phyloP scores from a whole-genome alignment of 495 filamentous ascomycete species.

The Xylaria bambusicola region DNA sequence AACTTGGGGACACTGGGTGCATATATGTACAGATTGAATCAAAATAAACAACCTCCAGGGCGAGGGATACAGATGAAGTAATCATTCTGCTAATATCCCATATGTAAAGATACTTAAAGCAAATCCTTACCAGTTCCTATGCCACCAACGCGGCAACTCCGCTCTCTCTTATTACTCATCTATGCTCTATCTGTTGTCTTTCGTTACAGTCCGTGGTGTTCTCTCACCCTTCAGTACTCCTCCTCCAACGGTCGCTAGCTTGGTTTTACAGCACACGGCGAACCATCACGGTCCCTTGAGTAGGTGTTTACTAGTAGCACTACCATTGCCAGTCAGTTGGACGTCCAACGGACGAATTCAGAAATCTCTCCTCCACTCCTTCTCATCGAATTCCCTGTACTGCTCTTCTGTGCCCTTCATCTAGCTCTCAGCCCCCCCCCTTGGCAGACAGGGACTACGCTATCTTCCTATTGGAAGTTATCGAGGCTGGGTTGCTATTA shows the following conservation, averaged over 20 bases:
- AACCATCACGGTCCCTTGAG: too few relatives aligned
- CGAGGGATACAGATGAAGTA: background rate
- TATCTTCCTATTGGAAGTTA: constrained; percentile 12
- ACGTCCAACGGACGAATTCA: too few relatives aligned
- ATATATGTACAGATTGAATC: constrained; percentile 2
- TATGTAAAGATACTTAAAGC: constrained; percentile 10
- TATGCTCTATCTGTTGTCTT: background rate
- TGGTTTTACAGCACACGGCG: too few relatives aligned
- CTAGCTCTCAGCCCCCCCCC: constrained; percentile 12
- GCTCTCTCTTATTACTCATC: background rate
- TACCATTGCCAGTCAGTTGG: too few relatives aligned
- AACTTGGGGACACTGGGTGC: background rate
- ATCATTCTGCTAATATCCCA: constrained; percentile 5
- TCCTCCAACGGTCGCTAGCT: too few relatives aligned
- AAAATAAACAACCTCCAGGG: constrained; percentile 9
- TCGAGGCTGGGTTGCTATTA: background rate
- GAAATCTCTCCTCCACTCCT: too few relatives aligned
- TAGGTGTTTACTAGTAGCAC: too few relatives aligned
- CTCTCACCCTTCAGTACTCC: too few relatives aligned
- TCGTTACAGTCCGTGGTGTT: background rate
- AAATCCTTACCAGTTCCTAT: background rate
- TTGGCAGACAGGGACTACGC: background rate
- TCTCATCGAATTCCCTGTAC: too few relatives aligned
- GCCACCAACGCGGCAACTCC: background rate
- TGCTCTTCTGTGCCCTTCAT: constrained; percentile 2